Evolutionary conservation across 164 flowering plant genomes (phyloP).

Genomic region (Chimonanthus praecox): DNA sequence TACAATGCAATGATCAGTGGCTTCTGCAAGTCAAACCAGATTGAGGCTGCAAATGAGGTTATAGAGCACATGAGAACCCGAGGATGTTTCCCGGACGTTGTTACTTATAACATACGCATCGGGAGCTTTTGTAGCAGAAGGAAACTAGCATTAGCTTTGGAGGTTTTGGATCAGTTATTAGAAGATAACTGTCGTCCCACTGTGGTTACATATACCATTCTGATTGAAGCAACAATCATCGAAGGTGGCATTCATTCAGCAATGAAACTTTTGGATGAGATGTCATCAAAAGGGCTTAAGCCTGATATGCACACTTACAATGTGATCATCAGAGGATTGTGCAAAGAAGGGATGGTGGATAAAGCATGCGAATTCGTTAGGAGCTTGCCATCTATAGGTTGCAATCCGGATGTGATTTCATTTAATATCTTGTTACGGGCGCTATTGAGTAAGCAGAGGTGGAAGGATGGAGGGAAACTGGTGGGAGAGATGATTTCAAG

Average conservation of each 20-base stretch:
- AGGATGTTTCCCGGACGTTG: slow-evolving; percentile 61
- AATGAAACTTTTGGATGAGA: slow-evolving; percentile 62
- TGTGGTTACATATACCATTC: slow-evolving; percentile 69
- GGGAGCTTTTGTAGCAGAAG: slow-evolving; percentile 71
- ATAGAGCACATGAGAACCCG: slow-evolving; percentile 44
- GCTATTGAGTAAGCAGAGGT: slow-evolving; percentile 41
- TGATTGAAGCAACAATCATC: slow-evolving; percentile 62
- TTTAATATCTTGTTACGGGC: slow-evolving; percentile 60
- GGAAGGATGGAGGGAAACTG: slow-evolving; percentile 57
- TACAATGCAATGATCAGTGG: slow-evolving; percentile 74
- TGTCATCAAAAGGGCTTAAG: slow-evolving; percentile 48
- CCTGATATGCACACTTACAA: slow-evolving; percentile 72
- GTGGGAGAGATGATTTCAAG: slow-evolving; percentile 46
- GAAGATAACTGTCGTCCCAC: slow-evolving; percentile 53
- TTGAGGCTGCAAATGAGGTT: slow-evolving; percentile 42
- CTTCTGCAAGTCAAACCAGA: slow-evolving; percentile 51
- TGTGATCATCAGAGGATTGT: slow-evolving; percentile 68
- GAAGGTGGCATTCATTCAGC: slow-evolving; percentile 51
- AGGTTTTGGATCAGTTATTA: slow-evolving; percentile 51
- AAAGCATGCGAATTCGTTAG: slow-evolving; percentile 49
- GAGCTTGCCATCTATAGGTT: slow-evolving; percentile 37
- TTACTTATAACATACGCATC: slow-evolving; percentile 73
- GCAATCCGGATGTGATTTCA: slow-evolving; percentile 57
- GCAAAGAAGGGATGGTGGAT: slow-evolving; percentile 61
- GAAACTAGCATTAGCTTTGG: slow-evolving; percentile 49